Evolutionary conservation across 208 protist species (phyloP), one percentile per base, ranked within the genome.

Genomic region (Lotmaria passim): DNA sequence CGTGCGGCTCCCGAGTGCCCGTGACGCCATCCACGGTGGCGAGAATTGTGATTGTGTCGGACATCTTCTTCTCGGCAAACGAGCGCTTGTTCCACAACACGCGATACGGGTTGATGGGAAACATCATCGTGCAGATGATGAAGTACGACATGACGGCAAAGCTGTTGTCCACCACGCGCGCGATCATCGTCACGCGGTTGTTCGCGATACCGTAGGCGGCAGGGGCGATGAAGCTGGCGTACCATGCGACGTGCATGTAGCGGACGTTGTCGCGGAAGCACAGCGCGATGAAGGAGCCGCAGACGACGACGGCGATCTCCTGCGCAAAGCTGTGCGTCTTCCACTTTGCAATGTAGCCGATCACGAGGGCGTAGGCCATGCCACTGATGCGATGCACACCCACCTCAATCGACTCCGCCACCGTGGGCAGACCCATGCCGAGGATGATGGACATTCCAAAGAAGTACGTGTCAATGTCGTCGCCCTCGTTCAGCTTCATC

Each of bases 361-460:
- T 74, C 28, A 78, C 52, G 43, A 81, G 70, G 39, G 81, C 76
- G 72, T 84, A 84, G 50, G 75, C 56, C 64, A 85, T 73, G 21
- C 82, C 85, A 2, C 71, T 60, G 30, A 87, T 74, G 36, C 85
- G 85, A 57, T 85, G 78, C n/a, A 86, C 72, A 47, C 82, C 85
- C 0, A 75, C 68, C 50, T 82, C 69, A 34, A 91, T 70, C 11
- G 82, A 79, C 67, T 91, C 79, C 21, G 79, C 65, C 7, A 70
- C 74, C 7, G 85, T 87, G 31, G 79, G 85, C 41, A 83, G 65
- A 24, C 81, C 75, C 47, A 91, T 77, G 48, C 81, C 81, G 19
- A 86, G 63, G 30, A 91, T 82, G 59, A 91, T 87, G 3, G 79
- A 74, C 75, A 87, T 87, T 21, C 81, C 85, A 63, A 87, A 86